Base-by-base conservation (phyloP, 2,329 filamentous ascomycete genomes). In the Dactylella cylindrospora region DNA sequence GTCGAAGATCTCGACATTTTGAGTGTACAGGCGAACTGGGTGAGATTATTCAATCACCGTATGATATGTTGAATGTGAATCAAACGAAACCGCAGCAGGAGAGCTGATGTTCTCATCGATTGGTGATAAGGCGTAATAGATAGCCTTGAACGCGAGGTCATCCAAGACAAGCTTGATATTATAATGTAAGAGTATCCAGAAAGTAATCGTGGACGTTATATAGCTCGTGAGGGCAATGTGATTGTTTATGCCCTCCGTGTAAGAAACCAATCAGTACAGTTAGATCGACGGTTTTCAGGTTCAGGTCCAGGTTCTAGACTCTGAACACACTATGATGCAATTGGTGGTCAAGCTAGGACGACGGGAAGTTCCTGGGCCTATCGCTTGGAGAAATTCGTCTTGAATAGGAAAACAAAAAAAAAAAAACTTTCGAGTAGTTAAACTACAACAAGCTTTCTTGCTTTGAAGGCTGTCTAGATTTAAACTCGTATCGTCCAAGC, bases 61-160 rank as follows among this genome's bases (percentile, higher is more conserved):
- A 53, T 41, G 47, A 33, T 53, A 33, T 52, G 44, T 13, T 45
- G 47, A 17, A 32, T 33, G 17, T 29, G 29, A 31, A 41, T 28
- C 41, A 33, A 38, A 26, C 36, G 35, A 28, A 41, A 36, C 29
- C 38, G 47, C 43, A 25, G 55, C 40, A 38, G 17, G n/a, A 36
- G 32, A 35, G 36, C 55, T 49, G 41, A 43, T 26, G 41, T 53
- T 46, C 29, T 52, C 55, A 61, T 61, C 29, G 55, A 49, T 61
- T 40, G 55, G 25, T 36, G 41, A 44, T 46, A 29, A 17, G 47
- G 28, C 36, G 28, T 33, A 25, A 39, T 32, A 31, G 38, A 32
- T 36, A 44, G 26, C 23, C 47, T 52, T 40, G 28, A 41, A 43
- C 20, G 23, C 33, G 47, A 35, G 49, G 31, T 36, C 55, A 61